Conservation (phyloP, 140 eudicot species). For the Ambrosia hybrid region DNA sequence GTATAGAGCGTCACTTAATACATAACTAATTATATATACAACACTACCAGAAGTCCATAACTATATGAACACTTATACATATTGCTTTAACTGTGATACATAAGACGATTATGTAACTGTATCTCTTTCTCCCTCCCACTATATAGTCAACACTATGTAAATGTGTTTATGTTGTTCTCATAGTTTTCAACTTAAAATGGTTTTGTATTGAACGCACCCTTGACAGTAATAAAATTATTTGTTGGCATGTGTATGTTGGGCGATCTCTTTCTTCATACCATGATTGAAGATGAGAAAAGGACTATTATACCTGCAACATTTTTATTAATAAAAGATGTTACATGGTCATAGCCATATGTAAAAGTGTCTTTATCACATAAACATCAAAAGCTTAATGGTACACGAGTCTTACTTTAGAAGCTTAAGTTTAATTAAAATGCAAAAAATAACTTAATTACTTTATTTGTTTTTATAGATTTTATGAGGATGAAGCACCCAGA, state of each 20-base stretch:
- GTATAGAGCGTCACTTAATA: not conserved
- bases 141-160: not conserved
- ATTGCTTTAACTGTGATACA: not conserved
- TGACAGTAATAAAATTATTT: not conserved
- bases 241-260: not conserved
- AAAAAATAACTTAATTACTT: not conserved
- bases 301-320: not conserved
- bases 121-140: not conserved
- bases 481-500: slow-evolving; percentile 68
- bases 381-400: not conserved
- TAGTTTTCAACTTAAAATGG: not conserved
- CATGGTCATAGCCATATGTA: too few species aligned
- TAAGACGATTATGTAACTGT: not conserved
- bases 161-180: not conserved
- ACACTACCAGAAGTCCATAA: too few species aligned
- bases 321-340: not conserved
- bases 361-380: too few species aligned
- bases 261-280: slow-evolving; percentile 16
- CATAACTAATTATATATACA: not conserved
- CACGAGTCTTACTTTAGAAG: not conserved
- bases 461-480: slow-evolving; percentile 44
- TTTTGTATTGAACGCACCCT: not conserved
- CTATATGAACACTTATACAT: too few species aligned
- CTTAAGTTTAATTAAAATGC: not conserved
- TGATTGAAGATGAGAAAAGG: slow-evolving; percentile 21